Evolutionary conservation across 139 green algal species (phyloP).

Genomic region (Pycnococcus provasolii): DNA sequence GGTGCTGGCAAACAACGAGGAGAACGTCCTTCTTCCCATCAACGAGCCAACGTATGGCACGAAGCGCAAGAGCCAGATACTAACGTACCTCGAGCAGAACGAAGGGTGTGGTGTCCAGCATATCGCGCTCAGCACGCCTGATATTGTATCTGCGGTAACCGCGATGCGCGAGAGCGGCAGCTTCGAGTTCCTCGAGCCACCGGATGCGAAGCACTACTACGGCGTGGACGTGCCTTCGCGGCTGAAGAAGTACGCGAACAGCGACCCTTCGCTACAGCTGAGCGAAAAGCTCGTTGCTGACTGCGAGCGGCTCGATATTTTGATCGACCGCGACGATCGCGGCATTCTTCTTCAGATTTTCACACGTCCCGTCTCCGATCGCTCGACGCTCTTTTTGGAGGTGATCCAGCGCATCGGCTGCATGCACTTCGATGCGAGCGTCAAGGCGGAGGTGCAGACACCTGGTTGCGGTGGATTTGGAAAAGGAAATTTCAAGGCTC

Average conservation of each 20-base stretch:
- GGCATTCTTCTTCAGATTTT: conserved; percentile 83
- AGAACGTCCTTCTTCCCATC: conserved; percentile 87
- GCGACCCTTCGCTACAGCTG: not conserved
- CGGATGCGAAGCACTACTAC: conserved; percentile 75
- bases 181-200: conserved; percentile 75
- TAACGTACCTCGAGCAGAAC: conserved; percentile 98
- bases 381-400: conserved; percentile 94
- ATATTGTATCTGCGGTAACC: conserved; percentile 82
- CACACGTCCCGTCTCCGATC: conserved; percentile 37
- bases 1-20: conserved; percentile 86
- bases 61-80: conserved; percentile 62
- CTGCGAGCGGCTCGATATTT: conserved; percentile 80
- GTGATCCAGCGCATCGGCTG: conserved; percentile 95
- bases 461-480: conserved; percentile 93
- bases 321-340: conserved; percentile 94
- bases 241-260: too few species aligned
- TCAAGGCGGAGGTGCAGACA: conserved; percentile 49
- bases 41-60: conserved; percentile 95
- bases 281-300: conserved; percentile 36
- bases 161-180: conserved; percentile 53
- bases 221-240: conserved; percentile 6
- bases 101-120: conserved; percentile 91
- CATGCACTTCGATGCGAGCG: conserved; percentile 26
- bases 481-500: conserved; percentile 92
- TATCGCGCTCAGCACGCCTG: conserved; percentile 84